Percentiles rank a stretch among this genome's conserved stretches.
phyloP scores from a whole-genome alignment of 148 eudicot genomes.

The Arctostaphylos glauca region DNA sequence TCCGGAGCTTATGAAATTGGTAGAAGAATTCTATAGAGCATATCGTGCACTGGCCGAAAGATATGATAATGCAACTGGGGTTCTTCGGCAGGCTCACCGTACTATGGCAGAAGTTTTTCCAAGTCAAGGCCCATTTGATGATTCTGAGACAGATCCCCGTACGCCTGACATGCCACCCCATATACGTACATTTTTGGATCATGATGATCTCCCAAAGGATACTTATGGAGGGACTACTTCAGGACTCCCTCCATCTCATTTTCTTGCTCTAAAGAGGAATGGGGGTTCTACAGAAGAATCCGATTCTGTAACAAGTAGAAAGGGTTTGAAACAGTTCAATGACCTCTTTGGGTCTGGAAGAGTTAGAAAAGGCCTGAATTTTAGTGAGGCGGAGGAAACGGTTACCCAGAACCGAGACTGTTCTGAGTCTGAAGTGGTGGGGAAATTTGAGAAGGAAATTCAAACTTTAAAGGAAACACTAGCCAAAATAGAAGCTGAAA shows the following conservation, averaged over 20 bases:
- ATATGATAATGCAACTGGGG: conserved; percentile 63
- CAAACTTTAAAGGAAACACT: conserved; percentile 65
- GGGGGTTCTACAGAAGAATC: conserved; percentile 39
- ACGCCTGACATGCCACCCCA: conserved; percentile 56
- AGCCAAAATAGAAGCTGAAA: conserved; percentile 77
- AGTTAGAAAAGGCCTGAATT: conserved; percentile 76
- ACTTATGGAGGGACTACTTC: conserved; percentile 8
- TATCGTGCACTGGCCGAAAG: conserved; percentile 82
- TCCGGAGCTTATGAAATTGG: conserved; percentile 70
- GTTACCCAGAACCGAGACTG: conserved; percentile 19
- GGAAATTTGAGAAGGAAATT: conserved; percentile 65
- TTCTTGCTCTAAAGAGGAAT: conserved; percentile 32
- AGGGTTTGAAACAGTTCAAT: conserved; percentile 34
- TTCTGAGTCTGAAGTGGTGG: conserved; percentile 47
- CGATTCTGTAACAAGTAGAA: conserved; percentile 29
- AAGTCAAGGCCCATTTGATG: conserved; percentile 69
- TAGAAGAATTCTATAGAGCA: conserved; percentile 76
- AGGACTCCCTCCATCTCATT: conserved; percentile 38
- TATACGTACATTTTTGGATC: conserved; percentile 32
- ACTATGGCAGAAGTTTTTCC: conserved; percentile 93
- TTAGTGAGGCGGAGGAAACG: conserved; percentile 49
- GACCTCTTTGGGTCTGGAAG: conserved; percentile 33
- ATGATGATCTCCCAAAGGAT: conserved; percentile 41
- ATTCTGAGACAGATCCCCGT: conserved; percentile 51
- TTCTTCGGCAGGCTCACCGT: conserved; percentile 80